A percentile compares a stretch with the other conserved stretches of the same genome.
These are phyloP conservation scores for Coix lacrymajobi DNA, from an alignment of 176 grass and related monocot species.

Conservation along the genomic window DNA sequence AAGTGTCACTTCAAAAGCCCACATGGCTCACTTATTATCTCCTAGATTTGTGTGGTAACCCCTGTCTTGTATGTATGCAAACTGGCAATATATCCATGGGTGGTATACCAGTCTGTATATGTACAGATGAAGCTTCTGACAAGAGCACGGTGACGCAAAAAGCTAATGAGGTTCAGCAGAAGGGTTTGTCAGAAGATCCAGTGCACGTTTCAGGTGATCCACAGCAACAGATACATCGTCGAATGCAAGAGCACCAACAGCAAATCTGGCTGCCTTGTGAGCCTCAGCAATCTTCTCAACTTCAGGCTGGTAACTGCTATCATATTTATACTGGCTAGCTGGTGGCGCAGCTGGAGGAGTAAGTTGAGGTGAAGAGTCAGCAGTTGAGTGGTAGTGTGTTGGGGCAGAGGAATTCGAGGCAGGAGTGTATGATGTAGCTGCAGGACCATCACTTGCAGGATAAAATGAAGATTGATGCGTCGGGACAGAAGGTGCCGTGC, in stretches of 20 bases:
- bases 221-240: constrained; percentile 83
- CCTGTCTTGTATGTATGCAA: constrained; percentile 15
- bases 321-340: constrained; percentile 62
- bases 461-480: constrained; percentile 57
- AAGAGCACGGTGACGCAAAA: not conserved
- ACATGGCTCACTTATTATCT: not conserved
- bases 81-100: constrained; percentile 13
- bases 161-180: constrained; percentile 63
- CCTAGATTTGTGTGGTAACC: constrained; percentile 13
- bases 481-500: constrained; percentile 50
- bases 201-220: constrained; percentile 67
- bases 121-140: constrained; percentile 31
- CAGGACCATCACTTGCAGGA: constrained; percentile 36
- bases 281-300: constrained; percentile 84
- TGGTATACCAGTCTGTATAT: constrained; percentile 35
- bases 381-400: constrained; percentile 24
- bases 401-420: constrained; percentile 24
- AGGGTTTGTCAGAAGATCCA: constrained; percentile 91
- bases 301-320: constrained; percentile 80
- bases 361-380: constrained; percentile 29
- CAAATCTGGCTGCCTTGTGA: constrained; percentile 94
- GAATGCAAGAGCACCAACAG: constrained; percentile 88
- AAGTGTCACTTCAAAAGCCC: not conserved
- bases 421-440: constrained; percentile 37
- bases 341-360: constrained; percentile 23